Percentiles rank a stretch among this genome's conserved stretches.
These are phyloP conservation scores for Penicillium samsonianum DNA, from an alignment of 495 filamentous ascomycete species.

Conservation along the genomic window DNA sequence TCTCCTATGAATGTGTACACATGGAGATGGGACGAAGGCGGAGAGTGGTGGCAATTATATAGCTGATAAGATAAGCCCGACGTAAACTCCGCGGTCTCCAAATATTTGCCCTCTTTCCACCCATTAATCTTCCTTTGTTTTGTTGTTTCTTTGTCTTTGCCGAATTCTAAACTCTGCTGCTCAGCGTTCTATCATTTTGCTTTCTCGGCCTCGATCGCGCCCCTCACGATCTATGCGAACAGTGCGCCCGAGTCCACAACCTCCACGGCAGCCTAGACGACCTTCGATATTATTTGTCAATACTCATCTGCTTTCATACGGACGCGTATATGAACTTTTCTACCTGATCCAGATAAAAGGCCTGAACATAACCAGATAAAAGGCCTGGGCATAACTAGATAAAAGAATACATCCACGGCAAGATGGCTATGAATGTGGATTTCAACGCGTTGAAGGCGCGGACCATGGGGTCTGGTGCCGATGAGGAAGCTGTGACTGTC, in stretches of 20 bases:
- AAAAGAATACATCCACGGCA: conserved; percentile 8
- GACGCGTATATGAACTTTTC: not conserved
- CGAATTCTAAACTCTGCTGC: not conserved
- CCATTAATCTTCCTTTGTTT: not conserved
- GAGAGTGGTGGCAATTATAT: not conserved
- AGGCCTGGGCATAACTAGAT: not conserved
- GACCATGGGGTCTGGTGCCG: conserved; percentile 79
- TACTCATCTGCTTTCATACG: not conserved
- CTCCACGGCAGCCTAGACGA: conserved; percentile 2
- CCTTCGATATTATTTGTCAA: conserved; percentile 1
- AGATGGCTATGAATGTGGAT: conserved; percentile 66
- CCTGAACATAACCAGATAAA: not conserved
- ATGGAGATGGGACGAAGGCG: not conserved
- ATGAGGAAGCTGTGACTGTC: conserved; percentile 97
- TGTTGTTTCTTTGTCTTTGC: not conserved
- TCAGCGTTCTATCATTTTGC: not conserved
- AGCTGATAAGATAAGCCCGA: conserved; percentile 12
- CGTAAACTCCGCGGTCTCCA: conserved; percentile 19
- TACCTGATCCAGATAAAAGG: not conserved
- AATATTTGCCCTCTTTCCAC: not conserved
- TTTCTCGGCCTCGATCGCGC: not conserved
- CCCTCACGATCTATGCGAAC: not conserved
- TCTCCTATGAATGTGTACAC: not conserved
- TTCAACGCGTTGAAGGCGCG: conserved; percentile 81
- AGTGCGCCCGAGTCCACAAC: not conserved